Conservation (phyloP, 2,329 filamentous ascomycete genomes). For the Alternaria longipes region DNA sequence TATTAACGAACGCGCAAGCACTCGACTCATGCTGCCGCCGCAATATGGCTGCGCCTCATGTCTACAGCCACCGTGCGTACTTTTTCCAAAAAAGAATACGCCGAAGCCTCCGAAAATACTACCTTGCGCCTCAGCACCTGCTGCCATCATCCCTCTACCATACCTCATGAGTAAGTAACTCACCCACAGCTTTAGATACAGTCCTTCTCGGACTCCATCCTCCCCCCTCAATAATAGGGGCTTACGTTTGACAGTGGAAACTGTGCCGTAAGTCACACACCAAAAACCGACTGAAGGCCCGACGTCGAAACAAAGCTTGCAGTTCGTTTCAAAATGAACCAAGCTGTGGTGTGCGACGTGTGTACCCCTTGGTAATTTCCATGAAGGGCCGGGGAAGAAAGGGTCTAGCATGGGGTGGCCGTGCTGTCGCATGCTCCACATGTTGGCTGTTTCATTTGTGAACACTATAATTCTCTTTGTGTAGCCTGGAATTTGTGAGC, state of each 20-base stretch:
- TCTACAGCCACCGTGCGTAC: constrained; percentile 5
- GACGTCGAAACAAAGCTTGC: constrained; percentile 1
- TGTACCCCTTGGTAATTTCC: constrained; percentile 1
- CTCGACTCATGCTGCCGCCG: constrained; percentile 2
- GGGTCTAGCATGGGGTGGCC: not conserved
- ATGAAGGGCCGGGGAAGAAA: not conserved
- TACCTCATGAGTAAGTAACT: not conserved
- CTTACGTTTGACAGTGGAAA: not conserved
- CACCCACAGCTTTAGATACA: not conserved
- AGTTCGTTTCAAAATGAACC: not conserved
- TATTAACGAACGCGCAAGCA: constrained; percentile 1
- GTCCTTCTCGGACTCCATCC: not conserved
- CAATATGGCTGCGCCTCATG: constrained; percentile 1
- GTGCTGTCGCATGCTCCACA: not conserved
- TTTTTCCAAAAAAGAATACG: not conserved
- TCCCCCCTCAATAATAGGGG: not conserved
- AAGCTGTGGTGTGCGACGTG: not conserved
- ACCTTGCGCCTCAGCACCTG: not conserved
- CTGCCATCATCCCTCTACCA: not conserved
- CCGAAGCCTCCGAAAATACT: not conserved
- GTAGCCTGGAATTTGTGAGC: not conserved
- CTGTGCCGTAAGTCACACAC: not conserved
- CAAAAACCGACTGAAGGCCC: not conserved
- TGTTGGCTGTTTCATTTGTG: constrained; percentile 1
- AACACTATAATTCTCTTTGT: not conserved